Evolutionary conservation across 345 rosid species (phyloP).

Genomic region (Lepidium aucheri): DNA sequence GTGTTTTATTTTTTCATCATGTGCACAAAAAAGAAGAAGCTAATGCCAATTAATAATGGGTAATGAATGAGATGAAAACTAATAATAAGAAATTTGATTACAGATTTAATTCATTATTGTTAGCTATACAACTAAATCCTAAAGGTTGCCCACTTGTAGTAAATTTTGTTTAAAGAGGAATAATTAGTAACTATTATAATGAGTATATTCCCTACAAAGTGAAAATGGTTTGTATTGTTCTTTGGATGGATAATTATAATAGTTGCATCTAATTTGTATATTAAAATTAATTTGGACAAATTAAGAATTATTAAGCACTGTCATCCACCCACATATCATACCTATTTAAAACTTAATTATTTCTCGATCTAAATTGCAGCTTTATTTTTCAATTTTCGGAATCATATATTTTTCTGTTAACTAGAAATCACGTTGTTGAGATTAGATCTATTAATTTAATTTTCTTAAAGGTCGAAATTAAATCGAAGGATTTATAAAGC

Average conservation of each 20-base stretch:
- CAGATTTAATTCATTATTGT: neutral
- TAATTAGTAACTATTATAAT: neutral
- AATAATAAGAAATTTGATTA: slow-evolving; percentile 7
- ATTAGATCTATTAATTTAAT: neutral
- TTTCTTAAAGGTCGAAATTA: neutral
- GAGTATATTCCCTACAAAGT: neutral
- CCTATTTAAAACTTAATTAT: neutral
- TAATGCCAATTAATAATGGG: neutral
- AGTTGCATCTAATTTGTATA: neutral
- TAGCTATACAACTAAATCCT: neutral
- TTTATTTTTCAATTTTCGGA: neutral
- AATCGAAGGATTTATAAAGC: neutral
- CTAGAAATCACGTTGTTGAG: neutral
- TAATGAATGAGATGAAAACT: slow-evolving; percentile 1
- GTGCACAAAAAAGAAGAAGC: neutral
- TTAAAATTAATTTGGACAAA: neutral
- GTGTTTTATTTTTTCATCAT: slow-evolving; percentile 11
- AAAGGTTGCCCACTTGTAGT: slow-evolving; percentile 8
- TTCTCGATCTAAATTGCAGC: neutral
- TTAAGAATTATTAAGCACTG: slow-evolving; percentile 16
- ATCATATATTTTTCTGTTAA: neutral
- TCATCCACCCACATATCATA: slow-evolving; percentile 6
- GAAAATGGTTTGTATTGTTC: neutral
- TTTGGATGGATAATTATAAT: slow-evolving; percentile 7
- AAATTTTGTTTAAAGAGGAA: neutral